Base-by-base conservation (phyloP, 345 rosid genomes). In the Aurinia saxatilis region DNA sequence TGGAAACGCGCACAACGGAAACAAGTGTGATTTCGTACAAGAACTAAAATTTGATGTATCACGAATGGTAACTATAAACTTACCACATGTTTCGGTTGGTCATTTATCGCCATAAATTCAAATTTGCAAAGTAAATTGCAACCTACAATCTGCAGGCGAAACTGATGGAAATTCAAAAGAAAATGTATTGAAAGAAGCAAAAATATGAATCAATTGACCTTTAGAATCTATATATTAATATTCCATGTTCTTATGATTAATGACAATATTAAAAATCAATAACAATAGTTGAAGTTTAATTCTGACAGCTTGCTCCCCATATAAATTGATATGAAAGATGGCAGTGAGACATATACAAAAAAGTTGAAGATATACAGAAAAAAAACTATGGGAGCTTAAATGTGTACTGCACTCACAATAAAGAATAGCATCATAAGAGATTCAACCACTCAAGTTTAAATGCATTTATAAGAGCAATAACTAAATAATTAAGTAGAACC, bases 401-500 rank as follows among this genome's bases (percentile, higher is more conserved):
- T 45, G 66, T 69, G 57, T 52, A 60, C 62, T 53, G 68, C 63
- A 29, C 42, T 69, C 62, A 69, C 62, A 27, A 53, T 69, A 69
- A 60, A 61, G 67, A 69, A 61, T 37, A 37, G 41, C 73, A 53
- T 61, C 49, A 61, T 46, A 61, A 61, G 55, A 61, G 30, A 61
- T 69, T 61, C 73, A 69, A 69, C 73, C 6, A 61, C 73, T 69
- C 67, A 52, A 45, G 54, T 36, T 53, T 69, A 44, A 61, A 61
- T 53, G 73, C 73, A 45, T 69, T 69, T 59, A 53, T 25, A 52
- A 67, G 45, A 46, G 42, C 56, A 69, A 45, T 46, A 61, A 61
- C 33, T 69, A 53, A 7, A n/a, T 69, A 37, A 61, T 36, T 55
- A 37, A 27, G 27, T 36, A 61, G 7, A 53, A 25, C 35, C 57